Evolutionary conservation across 1,139 yeast genomes (phyloP).

Genomic region (Saccharomyces uvarum): DNA sequence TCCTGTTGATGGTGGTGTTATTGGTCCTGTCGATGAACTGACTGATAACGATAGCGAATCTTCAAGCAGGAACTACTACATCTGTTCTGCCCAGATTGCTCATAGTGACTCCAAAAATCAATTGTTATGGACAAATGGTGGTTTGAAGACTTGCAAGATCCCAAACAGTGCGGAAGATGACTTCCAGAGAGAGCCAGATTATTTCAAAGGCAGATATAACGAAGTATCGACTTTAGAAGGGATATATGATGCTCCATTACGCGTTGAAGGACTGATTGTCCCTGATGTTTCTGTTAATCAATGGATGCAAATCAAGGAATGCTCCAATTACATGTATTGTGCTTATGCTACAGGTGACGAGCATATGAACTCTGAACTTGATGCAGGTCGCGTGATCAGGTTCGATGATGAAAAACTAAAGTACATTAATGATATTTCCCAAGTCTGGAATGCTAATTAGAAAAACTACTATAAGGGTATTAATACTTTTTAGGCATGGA

Average conservation of each 20-base stretch:
- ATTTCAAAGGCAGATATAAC: constrained; percentile 35
- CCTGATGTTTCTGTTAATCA: constrained; percentile 21
- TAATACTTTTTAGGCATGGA: background rate
- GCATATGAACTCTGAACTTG: constrained; percentile 2
- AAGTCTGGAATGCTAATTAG: constrained; percentile 20
- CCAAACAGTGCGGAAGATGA: constrained; percentile 33
- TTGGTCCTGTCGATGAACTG: constrained; percentile 6
- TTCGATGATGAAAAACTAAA: constrained; percentile 11
- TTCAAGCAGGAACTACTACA: constrained; percentile 27
- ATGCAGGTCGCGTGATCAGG: constrained; percentile 15
- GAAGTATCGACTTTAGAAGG: constrained; percentile 22
- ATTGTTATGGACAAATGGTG: constrained; percentile 63
- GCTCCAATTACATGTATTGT: constrained; percentile 29
- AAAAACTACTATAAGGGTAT: background rate
- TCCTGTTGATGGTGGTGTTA: constrained; percentile 15
- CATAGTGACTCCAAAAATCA: constrained; percentile 44
- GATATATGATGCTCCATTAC: constrained; percentile 27
- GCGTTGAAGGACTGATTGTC: constrained; percentile 27
- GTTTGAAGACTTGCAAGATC: constrained; percentile 54
- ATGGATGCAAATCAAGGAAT: constrained; percentile 29
- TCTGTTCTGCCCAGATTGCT: constrained; percentile 66
- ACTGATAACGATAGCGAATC: background rate
- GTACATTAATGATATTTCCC: constrained; percentile 13
- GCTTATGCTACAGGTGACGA: constrained; percentile 16
- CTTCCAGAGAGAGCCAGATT: constrained; percentile 24